These are phyloP conservation scores for Silene uniflora DNA, from an alignment of 148 eudicot species.

Conservation along the genomic window DNA sequence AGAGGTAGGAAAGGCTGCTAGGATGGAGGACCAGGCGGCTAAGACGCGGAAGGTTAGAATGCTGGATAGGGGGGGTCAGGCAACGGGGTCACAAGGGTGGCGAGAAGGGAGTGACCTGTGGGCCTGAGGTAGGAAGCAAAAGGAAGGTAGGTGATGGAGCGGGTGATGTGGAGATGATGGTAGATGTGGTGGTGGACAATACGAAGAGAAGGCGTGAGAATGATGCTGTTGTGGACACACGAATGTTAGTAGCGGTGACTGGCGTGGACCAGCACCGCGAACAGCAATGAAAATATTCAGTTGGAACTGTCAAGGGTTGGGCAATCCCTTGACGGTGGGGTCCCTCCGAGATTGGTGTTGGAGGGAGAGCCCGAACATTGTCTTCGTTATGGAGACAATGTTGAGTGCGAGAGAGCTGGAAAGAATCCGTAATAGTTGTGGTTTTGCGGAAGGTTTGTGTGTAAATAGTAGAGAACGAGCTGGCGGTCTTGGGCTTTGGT, in stretches of 20 bases:
- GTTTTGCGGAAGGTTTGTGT: neutral
- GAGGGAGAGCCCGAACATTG: slow-evolving; percentile 1
- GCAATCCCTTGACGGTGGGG: neutral
- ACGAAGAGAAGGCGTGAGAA: neutral
- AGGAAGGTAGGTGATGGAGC: neutral
- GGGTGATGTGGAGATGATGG: neutral
- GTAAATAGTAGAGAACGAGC: too few relatives aligned
- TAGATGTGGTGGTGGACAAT: neutral
- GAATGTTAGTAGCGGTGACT: neutral
- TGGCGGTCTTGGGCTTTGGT: too few relatives aligned
- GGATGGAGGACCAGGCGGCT: too few relatives aligned
- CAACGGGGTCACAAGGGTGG: too few relatives aligned
- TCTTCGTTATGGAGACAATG: neutral
- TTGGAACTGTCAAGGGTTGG: slow-evolving; percentile 13
- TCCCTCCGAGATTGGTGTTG: neutral
- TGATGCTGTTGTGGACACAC: too few relatives aligned
- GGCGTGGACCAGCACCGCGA: neutral
- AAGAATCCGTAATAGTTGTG: neutral
- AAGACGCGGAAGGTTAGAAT: too few relatives aligned
- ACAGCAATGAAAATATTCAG: neutral
- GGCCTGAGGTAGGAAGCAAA: neutral
- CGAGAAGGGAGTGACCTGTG: too few relatives aligned
- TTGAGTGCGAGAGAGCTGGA: neutral
- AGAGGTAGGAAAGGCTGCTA: too few relatives aligned
- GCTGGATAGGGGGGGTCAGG: too few relatives aligned